Base-by-base conservation (phyloP, 169 alveolate genomes). In the Cryptosporidium ubiquitum region DNA sequence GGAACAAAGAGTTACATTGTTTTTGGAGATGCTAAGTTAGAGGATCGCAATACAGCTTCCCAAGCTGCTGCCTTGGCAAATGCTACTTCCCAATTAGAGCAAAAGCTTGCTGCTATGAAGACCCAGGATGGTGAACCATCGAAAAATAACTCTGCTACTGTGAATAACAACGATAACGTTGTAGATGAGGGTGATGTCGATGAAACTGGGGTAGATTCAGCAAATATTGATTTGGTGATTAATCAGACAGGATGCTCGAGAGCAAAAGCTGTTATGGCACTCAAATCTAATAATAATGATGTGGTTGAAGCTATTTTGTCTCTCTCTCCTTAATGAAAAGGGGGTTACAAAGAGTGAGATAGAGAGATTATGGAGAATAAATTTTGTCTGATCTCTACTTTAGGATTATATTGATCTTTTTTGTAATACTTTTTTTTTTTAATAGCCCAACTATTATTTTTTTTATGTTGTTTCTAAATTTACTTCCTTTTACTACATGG, bases 271-370 rank as follows among this genome's bases (percentile, higher is more conserved):
- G 95, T 95, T 39, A 85, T 91, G 84, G 98, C 97, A 5, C 93
- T 96, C 5, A 91, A 93, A 85, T 93, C 91, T 20, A 84, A 94
- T 84, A 95, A 94, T 84, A 93, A 94, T 91, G 98, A 96, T 66
- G 92, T 94, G 79, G 97, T 96, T 37, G 94, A 94, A 74, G 98
- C 97, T 51, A 94, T 95, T 74, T 73, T 95, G 85, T 70, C 93
- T 68, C 91, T 92, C 74, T 75, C 92, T 10, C 86, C 91, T 26
- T 42, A 35, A 60, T 79, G 18, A 58, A 55, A 37, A 69, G 57
- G 39, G 61, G 61, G 33, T 33, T 64, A 64, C 49, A 64, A 47
- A 64, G 71, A 35, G 49, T 55, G 37, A 26, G n/a, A 26, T 55
- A 55, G 66, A 55, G 66, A 55, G 66, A 26, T 26, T 47, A 47